Evolutionary conservation across 2,329 filamentous ascomycete species (phyloP), one percentile per base, ranked within the genome.

Genomic region (Camptophora hylomeconis): DNA sequence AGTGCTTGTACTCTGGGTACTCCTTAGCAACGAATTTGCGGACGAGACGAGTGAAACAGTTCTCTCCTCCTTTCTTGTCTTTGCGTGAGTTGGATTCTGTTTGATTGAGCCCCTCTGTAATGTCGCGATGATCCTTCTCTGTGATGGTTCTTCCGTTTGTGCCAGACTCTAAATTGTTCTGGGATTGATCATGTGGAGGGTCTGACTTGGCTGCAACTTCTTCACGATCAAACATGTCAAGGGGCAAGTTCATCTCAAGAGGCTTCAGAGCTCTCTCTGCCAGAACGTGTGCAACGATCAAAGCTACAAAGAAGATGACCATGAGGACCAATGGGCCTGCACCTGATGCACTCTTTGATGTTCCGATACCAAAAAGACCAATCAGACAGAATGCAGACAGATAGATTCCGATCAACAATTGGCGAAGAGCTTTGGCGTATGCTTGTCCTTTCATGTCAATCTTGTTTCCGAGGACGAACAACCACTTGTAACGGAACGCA

Each of bases 381-480:
- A 93, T 77, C 52, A 94, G 66, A 55, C 82, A 89, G 9, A 87
- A 54, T 44, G 92, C 73, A 1, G 80, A 75, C 14, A 94, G 65
- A 51, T 95, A 94, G 12, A 93, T 56, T 8, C 87, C 84, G 1
- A 75, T 76, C 20, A 92, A 69, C 19, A 92, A 68, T 38, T 94
- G 86, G 49, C 89, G 75, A 12, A 94, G 62, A 1, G 83, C 84
- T 9, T 77, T 74, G 1, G 84, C 80, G 48, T 94, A 94, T 39
- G 87, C 79, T 2, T 92, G 67, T 2, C 87, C 86, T 46, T 89
- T 83, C 23, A 81, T 92, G 48, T 94, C 84, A 47, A 92, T 72
- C 34, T 72, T 61, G 9, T 79, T 73, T 49, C 89, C 78, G 32
- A 78, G 78, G 5, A 92, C 83, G 52, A 81, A 94, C 28, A 94